phyloP scores from a whole-genome alignment of 2,329 filamentous ascomycete species.

The Orbilia blumenaviensis region DNA sequence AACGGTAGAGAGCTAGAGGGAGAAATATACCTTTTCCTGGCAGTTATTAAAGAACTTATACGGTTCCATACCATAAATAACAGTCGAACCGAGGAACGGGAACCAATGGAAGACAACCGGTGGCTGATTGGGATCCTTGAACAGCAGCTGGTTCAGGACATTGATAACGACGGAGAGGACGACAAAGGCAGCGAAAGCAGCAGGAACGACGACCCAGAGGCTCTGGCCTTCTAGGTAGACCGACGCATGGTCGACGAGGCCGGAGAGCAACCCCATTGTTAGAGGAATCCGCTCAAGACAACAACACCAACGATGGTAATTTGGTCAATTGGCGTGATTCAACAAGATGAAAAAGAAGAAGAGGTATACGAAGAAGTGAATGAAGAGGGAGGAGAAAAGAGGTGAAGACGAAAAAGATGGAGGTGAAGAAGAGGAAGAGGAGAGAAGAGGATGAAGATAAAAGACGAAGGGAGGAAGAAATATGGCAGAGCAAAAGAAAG shows the following conservation, averaged over 20 bases:
- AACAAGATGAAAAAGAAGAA: neutral
- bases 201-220: conserved; percentile 35
- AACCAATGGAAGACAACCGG: conserved; percentile 84
- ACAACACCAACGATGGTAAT: neutral
- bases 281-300: neutral
- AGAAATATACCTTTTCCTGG: conserved; percentile 74
- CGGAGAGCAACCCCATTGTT: conserved; percentile 44
- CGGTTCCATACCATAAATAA: conserved; percentile 94
- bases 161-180: conserved; percentile 74
- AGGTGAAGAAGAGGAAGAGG: neutral
- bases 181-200: conserved; percentile 31
- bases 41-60: conserved; percentile 81
- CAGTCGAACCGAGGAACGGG: conserved; percentile 85
- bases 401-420: neutral
- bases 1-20: neutral
- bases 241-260: conserved; percentile 42
- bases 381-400: neutral
- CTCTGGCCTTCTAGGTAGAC: conserved; percentile 49
- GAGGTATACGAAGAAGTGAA: neutral
- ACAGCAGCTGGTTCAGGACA: conserved; percentile 79
- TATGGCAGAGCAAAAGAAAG: neutral
- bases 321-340: neutral
- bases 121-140: conserved; percentile 83
- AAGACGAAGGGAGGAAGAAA: conserved; percentile 8
- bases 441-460: neutral